Evolutionary conservation across 148 eudicot genomes (phyloP).

Genomic region (Vaccinium darrowii): DNA sequence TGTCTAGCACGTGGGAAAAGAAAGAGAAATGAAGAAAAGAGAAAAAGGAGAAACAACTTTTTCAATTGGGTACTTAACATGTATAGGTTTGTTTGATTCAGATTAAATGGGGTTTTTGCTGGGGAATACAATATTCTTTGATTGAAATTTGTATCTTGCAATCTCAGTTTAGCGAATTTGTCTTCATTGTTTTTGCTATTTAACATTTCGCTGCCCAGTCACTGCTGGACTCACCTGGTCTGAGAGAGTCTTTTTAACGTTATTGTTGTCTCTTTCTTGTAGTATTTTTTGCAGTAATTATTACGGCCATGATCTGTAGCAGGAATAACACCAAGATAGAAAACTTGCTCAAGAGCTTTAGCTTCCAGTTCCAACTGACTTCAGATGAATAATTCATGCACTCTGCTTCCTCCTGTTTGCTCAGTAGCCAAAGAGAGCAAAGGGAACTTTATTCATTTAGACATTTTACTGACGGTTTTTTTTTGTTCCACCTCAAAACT

Average conservation of each 20-base stretch:
- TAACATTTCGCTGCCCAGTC: not conserved
- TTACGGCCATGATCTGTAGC: not conserved
- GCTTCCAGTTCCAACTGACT: not conserved
- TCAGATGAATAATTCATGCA: not conserved
- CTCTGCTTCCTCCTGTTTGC: not conserved
- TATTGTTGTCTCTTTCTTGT: not conserved
- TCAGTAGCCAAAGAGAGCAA: not conserved
- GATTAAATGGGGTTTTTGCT: not conserved
- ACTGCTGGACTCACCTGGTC: not conserved
- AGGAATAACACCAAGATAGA: not conserved
- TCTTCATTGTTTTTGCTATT: not conserved
- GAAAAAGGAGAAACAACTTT: not conserved
- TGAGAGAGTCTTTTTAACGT: not conserved
- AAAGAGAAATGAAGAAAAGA: not conserved
- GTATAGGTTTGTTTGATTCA: constrained; percentile 12
- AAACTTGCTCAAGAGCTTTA: not conserved
- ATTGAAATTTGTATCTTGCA: not conserved
- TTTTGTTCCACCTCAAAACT: not conserved
- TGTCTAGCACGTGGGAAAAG: not conserved
- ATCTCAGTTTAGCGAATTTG: not conserved
- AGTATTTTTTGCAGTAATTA: not conserved
- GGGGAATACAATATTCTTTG: not conserved
- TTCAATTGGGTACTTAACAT: not conserved
- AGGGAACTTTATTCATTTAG: not conserved
- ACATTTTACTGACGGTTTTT: not conserved